Evolutionary conservation across 2,329 filamentous ascomycete genomes (phyloP).

Genomic region (Ambrosiella beaveri): DNA sequence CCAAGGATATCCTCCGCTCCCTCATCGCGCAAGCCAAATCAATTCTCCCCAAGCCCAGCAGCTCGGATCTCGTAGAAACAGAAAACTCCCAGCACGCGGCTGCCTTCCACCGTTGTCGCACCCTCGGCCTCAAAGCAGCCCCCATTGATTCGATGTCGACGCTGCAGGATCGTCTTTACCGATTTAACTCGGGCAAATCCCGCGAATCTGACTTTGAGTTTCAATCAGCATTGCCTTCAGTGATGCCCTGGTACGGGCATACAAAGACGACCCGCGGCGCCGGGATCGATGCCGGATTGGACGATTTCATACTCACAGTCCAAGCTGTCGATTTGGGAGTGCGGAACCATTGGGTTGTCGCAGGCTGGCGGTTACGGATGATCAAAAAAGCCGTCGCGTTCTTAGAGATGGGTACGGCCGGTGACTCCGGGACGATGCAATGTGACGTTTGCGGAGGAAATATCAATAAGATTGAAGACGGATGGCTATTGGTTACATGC

Average conservation of each 20-base stretch:
- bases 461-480: neutral
- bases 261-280: constrained; percentile 13
- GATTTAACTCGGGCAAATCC: neutral
- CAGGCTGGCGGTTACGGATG: constrained; percentile 6
- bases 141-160: neutral
- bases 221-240: constrained; percentile 12
- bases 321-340: constrained; percentile 13
- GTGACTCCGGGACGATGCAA: neutral
- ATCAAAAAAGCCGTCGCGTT: neutral
- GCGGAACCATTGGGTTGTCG: constrained; percentile 3
- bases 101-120: constrained; percentile 4
- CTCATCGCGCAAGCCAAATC: neutral
- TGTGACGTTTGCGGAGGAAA: constrained; percentile 3
- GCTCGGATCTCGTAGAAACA: neutral
- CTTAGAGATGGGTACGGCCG: neutral
- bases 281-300: constrained; percentile 14
- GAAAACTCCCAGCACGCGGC: neutral
- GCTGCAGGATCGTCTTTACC: neutral
- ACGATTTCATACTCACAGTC: constrained; percentile 14
- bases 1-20: neutral
- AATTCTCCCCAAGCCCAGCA: neutral
- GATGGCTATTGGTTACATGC: constrained; percentile 16
- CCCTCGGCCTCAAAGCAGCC: constrained; percentile 10
- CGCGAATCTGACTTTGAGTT: constrained; percentile 15
- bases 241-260: constrained; percentile 12